Percentiles rank a stretch among this genome's conserved stretches.
phyloP scores from a whole-genome alignment of 805 yeast genomes.

The Isabelozyma pseudorhagii region DNA sequence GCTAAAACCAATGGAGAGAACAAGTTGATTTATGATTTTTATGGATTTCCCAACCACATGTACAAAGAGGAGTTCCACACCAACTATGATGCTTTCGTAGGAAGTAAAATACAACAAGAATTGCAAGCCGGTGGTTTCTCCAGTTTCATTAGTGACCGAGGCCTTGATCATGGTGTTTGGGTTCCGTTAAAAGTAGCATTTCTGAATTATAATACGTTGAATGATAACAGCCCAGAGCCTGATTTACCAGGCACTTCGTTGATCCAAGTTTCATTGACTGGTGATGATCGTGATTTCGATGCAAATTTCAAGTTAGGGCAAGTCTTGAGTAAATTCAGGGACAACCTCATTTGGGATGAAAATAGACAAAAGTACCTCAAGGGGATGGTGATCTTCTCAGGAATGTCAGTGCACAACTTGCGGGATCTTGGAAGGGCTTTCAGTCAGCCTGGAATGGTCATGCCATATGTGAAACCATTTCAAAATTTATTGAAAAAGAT shows the following conservation, averaged over 20 bases:
- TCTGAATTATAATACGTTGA: constrained; percentile 25
- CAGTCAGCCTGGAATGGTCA: constrained; percentile 11
- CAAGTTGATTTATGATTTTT: constrained; percentile 68
- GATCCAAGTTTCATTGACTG: constrained; percentile 50
- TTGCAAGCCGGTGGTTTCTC: constrained; percentile 43
- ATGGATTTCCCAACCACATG: constrained; percentile 65
- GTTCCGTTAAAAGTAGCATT: constrained; percentile 76
- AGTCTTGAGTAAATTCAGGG: constrained; percentile 48
- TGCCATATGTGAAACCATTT: constrained; percentile 54
- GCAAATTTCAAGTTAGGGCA: constrained; percentile 54
- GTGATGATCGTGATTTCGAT: constrained; percentile 35
- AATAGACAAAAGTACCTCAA: constrained; percentile 17
- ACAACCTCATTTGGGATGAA: constrained; percentile 33
- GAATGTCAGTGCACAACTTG: constrained; percentile 79
- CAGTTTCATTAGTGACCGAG: constrained; percentile 49
- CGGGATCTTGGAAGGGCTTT: constrained; percentile 42
- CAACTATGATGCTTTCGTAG: constrained; percentile 38
- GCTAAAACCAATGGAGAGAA: constrained; percentile 34
- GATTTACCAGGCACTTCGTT: constrained; percentile 46
- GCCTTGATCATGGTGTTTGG: constrained; percentile 84
- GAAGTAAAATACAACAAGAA: constrained; percentile 41
- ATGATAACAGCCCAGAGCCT: constrained; percentile 22
- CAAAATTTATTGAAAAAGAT: constrained; percentile 43
- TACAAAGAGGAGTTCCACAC: constrained; percentile 63
- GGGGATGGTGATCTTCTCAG: constrained; percentile 60